Evolutionary conservation across 2,329 filamentous ascomycete species (phyloP).

Genomic region (Stachybotrys chartarum): DNA sequence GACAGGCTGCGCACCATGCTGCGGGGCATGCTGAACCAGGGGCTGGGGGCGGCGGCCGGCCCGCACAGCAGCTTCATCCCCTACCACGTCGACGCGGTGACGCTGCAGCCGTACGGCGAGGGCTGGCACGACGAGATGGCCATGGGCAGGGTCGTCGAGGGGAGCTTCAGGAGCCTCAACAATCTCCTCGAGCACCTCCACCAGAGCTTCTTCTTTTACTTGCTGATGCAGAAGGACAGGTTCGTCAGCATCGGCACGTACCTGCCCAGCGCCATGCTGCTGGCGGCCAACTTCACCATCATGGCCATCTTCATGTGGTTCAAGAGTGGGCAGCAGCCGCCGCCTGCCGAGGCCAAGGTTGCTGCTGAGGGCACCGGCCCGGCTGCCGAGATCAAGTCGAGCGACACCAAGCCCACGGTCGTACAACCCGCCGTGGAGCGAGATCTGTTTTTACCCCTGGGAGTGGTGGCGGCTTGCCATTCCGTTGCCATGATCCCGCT

Average conservation of each 20-base stretch:
- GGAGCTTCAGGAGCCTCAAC: conserved; percentile 87
- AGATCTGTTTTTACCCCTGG: conserved; percentile 64
- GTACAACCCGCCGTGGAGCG: conserved; percentile 41
- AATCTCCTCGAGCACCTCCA: conserved; percentile 95
- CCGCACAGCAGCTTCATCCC: conserved; percentile 95
- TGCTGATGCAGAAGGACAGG: conserved; percentile 82
- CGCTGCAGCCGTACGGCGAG: conserved; percentile 79
- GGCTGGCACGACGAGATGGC: conserved; percentile 99
- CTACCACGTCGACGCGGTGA: conserved; percentile 95
- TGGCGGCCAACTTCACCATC: conserved; percentile 91
- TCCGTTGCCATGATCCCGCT: conserved; percentile 73
- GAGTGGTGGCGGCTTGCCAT: conserved; percentile 65
- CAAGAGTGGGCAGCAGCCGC: conserved; percentile 56
- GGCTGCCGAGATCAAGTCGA: conserved; percentile 15
- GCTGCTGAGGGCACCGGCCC: conserved; percentile 7
- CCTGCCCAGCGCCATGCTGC: conserved; percentile 91
- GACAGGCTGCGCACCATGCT: conserved; percentile 84
- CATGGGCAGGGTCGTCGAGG: conserved; percentile 82
- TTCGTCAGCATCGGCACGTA: conserved; percentile 99
- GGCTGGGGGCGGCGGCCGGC: conserved; percentile 79
- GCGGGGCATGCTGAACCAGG: conserved; percentile 87
- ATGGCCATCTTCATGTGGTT: conserved; percentile 95
- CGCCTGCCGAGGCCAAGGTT: background rate
- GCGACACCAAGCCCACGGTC: conserved; percentile 17
- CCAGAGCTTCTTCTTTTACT: conserved; percentile 99